Conservation (phyloP, 257 asterid species). For the Datura wrightii region DNA sequence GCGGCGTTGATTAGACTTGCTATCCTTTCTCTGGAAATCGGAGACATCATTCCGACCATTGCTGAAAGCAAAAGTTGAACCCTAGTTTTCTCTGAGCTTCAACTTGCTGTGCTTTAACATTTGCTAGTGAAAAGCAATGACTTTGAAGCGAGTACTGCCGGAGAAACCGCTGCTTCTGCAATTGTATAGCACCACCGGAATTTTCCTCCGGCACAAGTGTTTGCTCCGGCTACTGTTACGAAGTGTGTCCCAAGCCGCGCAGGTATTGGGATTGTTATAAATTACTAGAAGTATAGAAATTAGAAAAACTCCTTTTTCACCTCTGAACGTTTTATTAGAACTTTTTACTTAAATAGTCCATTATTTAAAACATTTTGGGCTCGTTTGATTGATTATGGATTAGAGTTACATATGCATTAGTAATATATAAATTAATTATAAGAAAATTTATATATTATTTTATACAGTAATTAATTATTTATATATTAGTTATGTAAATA, state of each 20-base stretch:
- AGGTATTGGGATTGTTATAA: not conserved
- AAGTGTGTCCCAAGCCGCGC: not conserved
- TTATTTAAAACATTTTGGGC: too few relatives aligned
- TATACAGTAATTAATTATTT: too few relatives aligned
- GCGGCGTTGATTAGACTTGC: slow-evolving; percentile 57
- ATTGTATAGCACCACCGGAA: not conserved
- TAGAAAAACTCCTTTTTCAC: not conserved
- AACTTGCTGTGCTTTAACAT: slow-evolving; percentile 8
- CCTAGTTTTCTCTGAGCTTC: slow-evolving; percentile 33
- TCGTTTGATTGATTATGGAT: too few relatives aligned
- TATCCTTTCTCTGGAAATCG: slow-evolving; percentile 58
- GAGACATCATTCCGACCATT: slow-evolving; percentile 61
- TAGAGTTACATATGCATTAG: too few relatives aligned
- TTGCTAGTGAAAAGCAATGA: not conserved
- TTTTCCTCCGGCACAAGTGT: not conserved
- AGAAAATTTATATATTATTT: too few relatives aligned
- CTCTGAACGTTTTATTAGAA: not conserved
- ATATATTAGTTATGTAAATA: too few relatives aligned
- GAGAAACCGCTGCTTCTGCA: not conserved
- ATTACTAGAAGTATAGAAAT: not conserved
- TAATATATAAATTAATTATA: too few relatives aligned
- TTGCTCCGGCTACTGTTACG: not conserved
- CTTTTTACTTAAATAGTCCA: too few relatives aligned
- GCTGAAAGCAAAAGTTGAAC: slow-evolving; percentile 34
- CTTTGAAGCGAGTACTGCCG: not conserved